A percentile compares a stretch with the other conserved stretches of the same genome.
phyloP scores from a whole-genome alignment of 2,329 filamentous ascomycete genomes.

The Clarireedia monteithiana region DNA sequence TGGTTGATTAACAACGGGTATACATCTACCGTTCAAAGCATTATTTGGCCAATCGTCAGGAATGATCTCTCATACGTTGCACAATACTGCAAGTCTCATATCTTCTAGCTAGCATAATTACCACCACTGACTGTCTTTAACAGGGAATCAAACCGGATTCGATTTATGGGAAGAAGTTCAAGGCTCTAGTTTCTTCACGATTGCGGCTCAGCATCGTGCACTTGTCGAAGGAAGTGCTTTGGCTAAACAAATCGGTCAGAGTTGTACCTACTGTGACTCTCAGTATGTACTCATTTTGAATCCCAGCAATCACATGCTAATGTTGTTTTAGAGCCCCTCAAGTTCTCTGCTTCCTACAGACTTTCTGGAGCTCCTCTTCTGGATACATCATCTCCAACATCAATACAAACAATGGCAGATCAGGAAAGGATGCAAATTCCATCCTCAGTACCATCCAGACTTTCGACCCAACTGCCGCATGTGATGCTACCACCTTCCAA shows the following conservation, averaged over 20 bases:
- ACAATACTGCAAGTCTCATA: slow-evolving; percentile 50
- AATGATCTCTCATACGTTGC: slow-evolving; percentile 72
- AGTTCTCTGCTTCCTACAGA: slow-evolving; percentile 65
- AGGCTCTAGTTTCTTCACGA: slow-evolving; percentile 74
- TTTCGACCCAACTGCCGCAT: slow-evolving; percentile 61
- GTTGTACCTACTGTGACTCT: slow-evolving; percentile 51
- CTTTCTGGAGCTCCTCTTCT: slow-evolving; percentile 56
- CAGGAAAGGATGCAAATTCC: slow-evolving; percentile 65
- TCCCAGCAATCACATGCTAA: background rate
- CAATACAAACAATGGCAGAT: slow-evolving; percentile 51
- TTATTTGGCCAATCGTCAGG: slow-evolving; percentile 64
- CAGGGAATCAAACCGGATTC: slow-evolving; percentile 46
- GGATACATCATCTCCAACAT: slow-evolving; percentile 64
- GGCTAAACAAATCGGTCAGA: slow-evolving; percentile 53
- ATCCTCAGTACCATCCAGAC: slow-evolving; percentile 58
- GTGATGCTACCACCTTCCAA: slow-evolving; percentile 67
- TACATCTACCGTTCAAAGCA: slow-evolving; percentile 35
- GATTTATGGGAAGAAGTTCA: slow-evolving; percentile 80
- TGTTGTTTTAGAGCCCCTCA: slow-evolving; percentile 46
- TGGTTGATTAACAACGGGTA: slow-evolving; percentile 61
- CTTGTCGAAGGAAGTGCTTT: slow-evolving; percentile 59
- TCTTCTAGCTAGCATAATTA: background rate
- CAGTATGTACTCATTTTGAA: slow-evolving; percentile 30
- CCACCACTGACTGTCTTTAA: background rate
- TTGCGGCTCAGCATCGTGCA: slow-evolving; percentile 61